phyloP scores from a whole-genome alignment of 2,329 filamentous ascomycete genomes.

The Byssothecium circinans region DNA sequence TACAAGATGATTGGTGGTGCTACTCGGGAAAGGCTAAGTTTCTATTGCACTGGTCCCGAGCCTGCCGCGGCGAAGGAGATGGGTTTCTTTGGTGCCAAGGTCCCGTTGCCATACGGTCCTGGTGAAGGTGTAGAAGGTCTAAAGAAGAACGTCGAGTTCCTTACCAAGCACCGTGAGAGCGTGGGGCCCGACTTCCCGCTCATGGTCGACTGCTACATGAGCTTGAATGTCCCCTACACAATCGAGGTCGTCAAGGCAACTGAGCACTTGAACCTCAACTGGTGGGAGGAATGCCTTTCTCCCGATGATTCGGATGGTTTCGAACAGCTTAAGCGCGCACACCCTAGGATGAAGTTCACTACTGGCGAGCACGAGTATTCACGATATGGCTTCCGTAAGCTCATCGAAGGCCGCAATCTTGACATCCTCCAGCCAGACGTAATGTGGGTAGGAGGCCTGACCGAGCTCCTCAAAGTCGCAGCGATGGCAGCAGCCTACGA shows the following conservation, averaged over 20 bases:
- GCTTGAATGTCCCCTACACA: slow-evolving; percentile 86
- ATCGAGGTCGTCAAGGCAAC: slow-evolving; percentile 86
- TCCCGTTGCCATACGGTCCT: slow-evolving; percentile 85
- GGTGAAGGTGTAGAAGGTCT: slow-evolving; percentile 82
- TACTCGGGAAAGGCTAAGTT: slow-evolving; percentile 79
- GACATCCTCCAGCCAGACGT: slow-evolving; percentile 96
- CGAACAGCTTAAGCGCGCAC: slow-evolving; percentile 83
- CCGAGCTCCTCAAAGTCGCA: slow-evolving; percentile 85
- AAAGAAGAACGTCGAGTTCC: slow-evolving; percentile 86
- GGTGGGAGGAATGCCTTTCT: slow-evolving; percentile 94
- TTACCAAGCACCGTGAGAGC: slow-evolving; percentile 78
- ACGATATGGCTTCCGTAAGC: slow-evolving; percentile 89
- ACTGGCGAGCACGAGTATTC: slow-evolving; percentile 97
- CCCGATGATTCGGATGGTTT: slow-evolving; percentile 94
- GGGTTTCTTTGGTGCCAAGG: slow-evolving; percentile 90
- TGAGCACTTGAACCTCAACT: slow-evolving; percentile 85
- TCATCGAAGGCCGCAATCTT: slow-evolving; percentile 86
- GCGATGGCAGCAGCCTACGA: slow-evolving; percentile 92
- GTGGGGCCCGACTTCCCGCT: slow-evolving; percentile 90
- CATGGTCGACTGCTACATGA: slow-evolving; percentile 98
- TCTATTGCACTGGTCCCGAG: slow-evolving; percentile 93
- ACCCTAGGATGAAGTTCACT: slow-evolving; percentile 89
- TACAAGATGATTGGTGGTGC: slow-evolving; percentile 92
- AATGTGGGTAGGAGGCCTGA: slow-evolving; percentile 95
- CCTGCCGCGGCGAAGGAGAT: slow-evolving; percentile 77